Base-by-base conservation (phyloP, 2,329 filamentous ascomycete species). In the Colletotrichum melonis region DNA sequence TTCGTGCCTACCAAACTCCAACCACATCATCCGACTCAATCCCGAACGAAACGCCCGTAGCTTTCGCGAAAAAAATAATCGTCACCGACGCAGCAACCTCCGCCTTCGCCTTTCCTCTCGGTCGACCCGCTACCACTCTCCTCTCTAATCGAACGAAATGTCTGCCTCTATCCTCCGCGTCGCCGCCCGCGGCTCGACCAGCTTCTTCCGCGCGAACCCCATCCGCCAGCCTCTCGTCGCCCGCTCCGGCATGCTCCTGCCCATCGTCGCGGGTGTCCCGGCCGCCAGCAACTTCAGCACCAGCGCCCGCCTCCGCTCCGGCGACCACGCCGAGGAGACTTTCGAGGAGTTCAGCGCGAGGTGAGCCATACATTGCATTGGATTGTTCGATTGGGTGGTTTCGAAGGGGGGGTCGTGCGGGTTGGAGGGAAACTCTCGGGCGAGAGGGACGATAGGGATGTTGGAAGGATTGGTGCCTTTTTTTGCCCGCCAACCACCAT, bases 341-440 rank as follows among this genome's bases (percentile, higher is more conserved):
- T 99, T 98, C 80, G 97, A 99, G 89, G 95, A 98, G 89, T 99
- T 99, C 87, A 95, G 94, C 86, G 93, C 95, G 81, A 95, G 97
- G 97, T 99, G 94, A 86, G 89, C 80, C 14, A 65, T 63, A 67
- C 49, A 35, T 11, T 35, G 11, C 32, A 5, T 65, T 54, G 49
- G 62, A 32, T 66, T 12, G 14, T 59, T 59, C 24, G 12, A 26
- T 59, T 55, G 55, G 46, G 54, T 55, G 28, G 42, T 42, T 42
- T 42, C 16, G 38, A 42, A 42, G n/a, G 55, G 55, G 24, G 52
- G 30, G 49, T 60, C 42, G 16, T 49, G 42, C 42, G 42, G 42
- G 42, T 49, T 49, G 19, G 42, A 49, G 42, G 24, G 54, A 12
- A 24, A 14, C 54, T 63, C n/a, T 32, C 35, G 63, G 46, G 56